Conservation (phyloP, 169 alveolate species). For the Cryptosporidium parvum region DNA sequence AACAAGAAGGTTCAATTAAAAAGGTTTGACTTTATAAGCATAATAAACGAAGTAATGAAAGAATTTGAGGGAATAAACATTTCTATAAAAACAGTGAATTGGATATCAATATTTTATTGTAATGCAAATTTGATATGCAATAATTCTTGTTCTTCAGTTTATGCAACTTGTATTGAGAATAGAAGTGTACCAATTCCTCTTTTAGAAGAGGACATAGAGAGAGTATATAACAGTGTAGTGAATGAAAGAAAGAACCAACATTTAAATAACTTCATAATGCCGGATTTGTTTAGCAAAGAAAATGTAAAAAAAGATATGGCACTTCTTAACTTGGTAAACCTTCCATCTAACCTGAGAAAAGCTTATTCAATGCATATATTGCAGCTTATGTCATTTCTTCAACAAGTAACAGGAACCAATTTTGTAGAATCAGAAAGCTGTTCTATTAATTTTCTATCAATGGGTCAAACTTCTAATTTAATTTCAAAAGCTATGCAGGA, state of each 20-base stretch:
- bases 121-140: background rate
- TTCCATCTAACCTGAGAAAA: slow-evolving; percentile 4
- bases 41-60: background rate
- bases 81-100: slow-evolving; percentile 5
- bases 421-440: background rate
- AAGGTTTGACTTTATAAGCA: slow-evolving; percentile 14
- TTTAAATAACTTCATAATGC: slow-evolving; percentile 13
- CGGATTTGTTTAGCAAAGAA: slow-evolving; percentile 37
- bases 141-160: background rate
- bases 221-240: background rate
- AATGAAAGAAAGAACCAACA: slow-evolving; percentile 1
- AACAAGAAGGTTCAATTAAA: background rate
- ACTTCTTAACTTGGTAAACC: slow-evolving; percentile 13
- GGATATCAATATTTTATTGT: slow-evolving; percentile 5
- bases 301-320: slow-evolving; percentile 10
- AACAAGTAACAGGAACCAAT: background rate
- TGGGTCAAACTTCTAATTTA: slow-evolving; percentile 23
- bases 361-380: slow-evolving; percentile 24
- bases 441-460: slow-evolving; percentile 7
- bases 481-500: slow-evolving; percentile 2
- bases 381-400: slow-evolving; percentile 27
- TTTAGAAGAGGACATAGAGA: slow-evolving; percentile 15
- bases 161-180: slow-evolving; percentile 19
- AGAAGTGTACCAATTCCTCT: background rate
- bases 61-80: background rate